Evolutionary conservation across 2,329 filamentous ascomycete species (phyloP).

Genomic region (Aspergillus flavus): DNA sequence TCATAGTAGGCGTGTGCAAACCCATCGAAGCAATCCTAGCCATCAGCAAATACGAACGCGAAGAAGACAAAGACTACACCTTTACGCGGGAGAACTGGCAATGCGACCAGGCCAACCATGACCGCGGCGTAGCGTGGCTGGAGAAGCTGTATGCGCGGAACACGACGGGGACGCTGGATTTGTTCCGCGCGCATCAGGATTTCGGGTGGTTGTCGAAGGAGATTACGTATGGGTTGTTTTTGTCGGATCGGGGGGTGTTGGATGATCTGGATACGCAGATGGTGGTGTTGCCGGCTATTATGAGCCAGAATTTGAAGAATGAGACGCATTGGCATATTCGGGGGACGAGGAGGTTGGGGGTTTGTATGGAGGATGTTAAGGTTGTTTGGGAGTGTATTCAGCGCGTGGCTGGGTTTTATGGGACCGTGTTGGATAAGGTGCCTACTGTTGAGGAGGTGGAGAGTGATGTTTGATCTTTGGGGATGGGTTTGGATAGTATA

Average conservation of each 20-base stretch:
- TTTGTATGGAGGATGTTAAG: constrained; percentile 45
- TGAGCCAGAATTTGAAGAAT: constrained; percentile 46
- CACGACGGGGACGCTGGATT: constrained; percentile 33
- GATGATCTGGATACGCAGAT: constrained; percentile 48
- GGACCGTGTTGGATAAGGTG: constrained; percentile 31
- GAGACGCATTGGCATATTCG: constrained; percentile 52
- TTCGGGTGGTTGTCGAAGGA: constrained; percentile 76
- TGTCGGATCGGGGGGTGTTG: constrained; percentile 46
- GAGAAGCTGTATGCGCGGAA: constrained; percentile 59
- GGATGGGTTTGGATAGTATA: background rate
- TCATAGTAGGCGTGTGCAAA: constrained; percentile 64
- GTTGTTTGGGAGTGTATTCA: constrained; percentile 35
- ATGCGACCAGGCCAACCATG: constrained; percentile 57
- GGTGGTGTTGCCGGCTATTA: constrained; percentile 47
- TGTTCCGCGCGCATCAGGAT: constrained; percentile 37
- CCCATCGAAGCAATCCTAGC: constrained; percentile 62
- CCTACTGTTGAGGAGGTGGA: constrained; percentile 37
- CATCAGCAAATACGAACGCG: constrained; percentile 55
- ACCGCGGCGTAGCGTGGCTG: constrained; percentile 59
- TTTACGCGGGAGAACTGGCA: constrained; percentile 61
- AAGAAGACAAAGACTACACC: constrained; percentile 61
- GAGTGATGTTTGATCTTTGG: constrained; percentile 28
- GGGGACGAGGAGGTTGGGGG: constrained; percentile 44
- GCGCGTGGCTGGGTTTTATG: constrained; percentile 33
- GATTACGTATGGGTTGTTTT: constrained; percentile 65